phyloP scores from a whole-genome alignment of 2,329 filamentous ascomycete genomes.

The Leptographium wingfieldii region DNA sequence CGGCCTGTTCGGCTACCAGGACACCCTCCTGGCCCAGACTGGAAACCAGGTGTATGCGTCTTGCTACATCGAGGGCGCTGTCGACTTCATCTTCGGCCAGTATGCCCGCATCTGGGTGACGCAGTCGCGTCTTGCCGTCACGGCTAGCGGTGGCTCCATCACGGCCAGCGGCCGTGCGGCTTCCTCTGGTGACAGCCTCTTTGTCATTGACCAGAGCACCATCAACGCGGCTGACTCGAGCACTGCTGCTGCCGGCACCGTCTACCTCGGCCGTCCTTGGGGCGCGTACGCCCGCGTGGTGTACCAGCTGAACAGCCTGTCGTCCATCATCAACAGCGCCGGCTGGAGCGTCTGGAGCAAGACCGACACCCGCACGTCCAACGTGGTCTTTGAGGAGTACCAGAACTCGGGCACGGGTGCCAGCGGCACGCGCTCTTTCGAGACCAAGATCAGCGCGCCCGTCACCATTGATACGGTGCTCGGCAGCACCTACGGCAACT shows the following conservation, averaged over 20 bases:
- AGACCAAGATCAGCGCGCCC: slow-evolving; percentile 21
- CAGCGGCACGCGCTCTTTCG: slow-evolving; percentile 32
- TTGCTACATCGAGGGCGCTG: slow-evolving; percentile 24
- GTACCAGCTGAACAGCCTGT: slow-evolving; percentile 36
- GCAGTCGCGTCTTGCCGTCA: slow-evolving; percentile 18
- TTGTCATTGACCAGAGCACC: slow-evolving; percentile 32
- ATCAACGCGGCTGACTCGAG: slow-evolving; percentile 19
- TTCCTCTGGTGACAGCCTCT: slow-evolving; percentile 24
- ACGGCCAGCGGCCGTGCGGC: slow-evolving; percentile 17
- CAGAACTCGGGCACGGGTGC: slow-evolving; percentile 45
- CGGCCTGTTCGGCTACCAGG: slow-evolving; percentile 33
- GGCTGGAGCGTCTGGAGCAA: slow-evolving; percentile 38
- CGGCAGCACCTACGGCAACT: slow-evolving; percentile 15
- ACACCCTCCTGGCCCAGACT: slow-evolving; percentile 33
- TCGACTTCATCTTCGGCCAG: slow-evolving; percentile 25
- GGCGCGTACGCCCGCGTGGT: slow-evolving; percentile 30
- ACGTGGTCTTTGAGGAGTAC: slow-evolving; percentile 34
- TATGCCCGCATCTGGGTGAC: slow-evolving; percentile 11
- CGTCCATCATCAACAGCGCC: slow-evolving; percentile 41
- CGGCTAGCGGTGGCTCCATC: slow-evolving; percentile 21
- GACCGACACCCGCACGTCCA: slow-evolving; percentile 18
- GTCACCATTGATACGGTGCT: slow-evolving; percentile 21
- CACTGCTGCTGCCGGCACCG: slow-evolving; percentile 30
- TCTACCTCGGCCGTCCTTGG: slow-evolving; percentile 44
- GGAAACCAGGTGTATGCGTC: slow-evolving; percentile 34